Percentiles rank a stretch among this genome's conserved stretches.
phyloP scores from a whole-genome alignment of 208 protist genomes.

The Acanthamoeba divionensis region DNA sequence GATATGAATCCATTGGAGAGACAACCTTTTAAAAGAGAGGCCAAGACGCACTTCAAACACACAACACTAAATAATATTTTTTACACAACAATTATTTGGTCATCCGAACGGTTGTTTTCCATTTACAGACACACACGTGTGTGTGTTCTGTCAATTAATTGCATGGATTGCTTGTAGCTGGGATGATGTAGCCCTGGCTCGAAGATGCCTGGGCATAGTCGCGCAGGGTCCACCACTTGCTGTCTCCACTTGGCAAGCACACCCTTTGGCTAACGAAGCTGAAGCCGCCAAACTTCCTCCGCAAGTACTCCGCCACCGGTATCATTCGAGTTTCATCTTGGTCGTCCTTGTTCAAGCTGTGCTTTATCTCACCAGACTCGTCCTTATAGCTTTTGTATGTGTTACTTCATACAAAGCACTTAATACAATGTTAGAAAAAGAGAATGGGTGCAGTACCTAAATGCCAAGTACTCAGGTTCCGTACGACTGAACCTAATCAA shows the following conservation, averaged over 20 bases:
- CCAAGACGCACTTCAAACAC: no score
- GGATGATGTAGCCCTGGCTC: slow-evolving; percentile 21
- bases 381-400: no score
- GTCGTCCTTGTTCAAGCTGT: slow-evolving; percentile 55
- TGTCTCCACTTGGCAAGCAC: background rate
- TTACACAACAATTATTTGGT: no score
- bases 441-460: no score
- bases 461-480: slow-evolving; percentile 48
- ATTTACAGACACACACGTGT: no score
- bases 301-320: slow-evolving; percentile 18
- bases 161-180: no score
- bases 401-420: no score
- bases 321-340: background rate
- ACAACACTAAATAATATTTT: no score
- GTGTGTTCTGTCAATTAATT: no score
- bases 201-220: background rate
- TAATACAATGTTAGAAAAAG: no score
- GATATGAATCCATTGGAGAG: slow-evolving; percentile 30
- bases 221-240: background rate
- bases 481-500: slow-evolving; percentile 14
- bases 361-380: background rate
- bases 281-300: slow-evolving; percentile 5
- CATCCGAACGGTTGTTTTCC: no score
- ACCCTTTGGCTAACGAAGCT: background rate
- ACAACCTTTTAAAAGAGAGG: background rate